Evolutionary conservation across 768 basidiomycete species (phyloP).

Genomic region (Naganishia kalamii): DNA sequence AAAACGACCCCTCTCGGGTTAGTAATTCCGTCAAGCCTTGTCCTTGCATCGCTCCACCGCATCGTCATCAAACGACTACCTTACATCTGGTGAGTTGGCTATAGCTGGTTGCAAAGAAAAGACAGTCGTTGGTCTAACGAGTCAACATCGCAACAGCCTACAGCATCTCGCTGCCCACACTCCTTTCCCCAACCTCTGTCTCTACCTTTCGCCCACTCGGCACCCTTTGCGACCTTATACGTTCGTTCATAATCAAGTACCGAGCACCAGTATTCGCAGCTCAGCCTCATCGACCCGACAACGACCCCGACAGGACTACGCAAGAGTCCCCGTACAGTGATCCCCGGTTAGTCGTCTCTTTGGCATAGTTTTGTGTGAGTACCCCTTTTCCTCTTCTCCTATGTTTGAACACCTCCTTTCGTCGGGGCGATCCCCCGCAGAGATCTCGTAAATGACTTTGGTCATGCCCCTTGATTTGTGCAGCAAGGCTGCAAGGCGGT

Average conservation of each 20-base stretch:
- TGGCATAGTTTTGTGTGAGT: constrained; percentile 14
- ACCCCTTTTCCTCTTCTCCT: not conserved
- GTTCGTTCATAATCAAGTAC: constrained; percentile 4
- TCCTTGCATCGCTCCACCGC: constrained; percentile 4
- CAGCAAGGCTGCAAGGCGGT: no score
- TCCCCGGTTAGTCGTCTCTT: constrained; percentile 14
- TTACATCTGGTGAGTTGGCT: constrained; percentile 2
- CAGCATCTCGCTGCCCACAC: constrained; percentile 5
- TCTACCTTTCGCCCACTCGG: not conserved
- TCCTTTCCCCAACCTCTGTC: constrained; percentile 10
- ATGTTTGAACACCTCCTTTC: not conserved
- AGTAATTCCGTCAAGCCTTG: constrained; percentile 2
- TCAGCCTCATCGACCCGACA: not conserved
- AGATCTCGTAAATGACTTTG: not conserved
- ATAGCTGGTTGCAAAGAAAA: not conserved
- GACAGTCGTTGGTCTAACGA: not conserved
- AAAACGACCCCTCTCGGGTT: not conserved
- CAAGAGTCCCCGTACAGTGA: constrained; percentile 11
- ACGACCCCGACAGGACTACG: constrained; percentile 4
- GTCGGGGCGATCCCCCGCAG: not conserved
- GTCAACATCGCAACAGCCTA: not conserved
- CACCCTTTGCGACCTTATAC: not conserved
- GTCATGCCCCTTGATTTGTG: not conserved
- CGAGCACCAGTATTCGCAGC: constrained; percentile 12
- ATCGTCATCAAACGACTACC: not conserved